phyloP scores from a whole-genome alignment of 768 basidiomycete genomes.

The Fibroporia radiculosa region DNA sequence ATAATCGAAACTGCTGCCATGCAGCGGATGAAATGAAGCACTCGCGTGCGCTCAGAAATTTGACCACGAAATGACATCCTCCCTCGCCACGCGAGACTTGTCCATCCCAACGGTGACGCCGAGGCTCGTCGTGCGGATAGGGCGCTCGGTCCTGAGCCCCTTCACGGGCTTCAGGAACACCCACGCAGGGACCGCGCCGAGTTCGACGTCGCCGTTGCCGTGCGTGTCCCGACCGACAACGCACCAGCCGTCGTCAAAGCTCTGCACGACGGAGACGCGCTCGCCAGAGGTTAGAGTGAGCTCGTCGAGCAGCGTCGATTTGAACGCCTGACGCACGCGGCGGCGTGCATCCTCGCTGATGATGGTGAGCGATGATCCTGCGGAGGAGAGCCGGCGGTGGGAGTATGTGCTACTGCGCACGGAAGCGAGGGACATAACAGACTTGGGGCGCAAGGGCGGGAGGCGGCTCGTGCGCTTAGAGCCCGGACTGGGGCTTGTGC shows the following conservation, averaged over 20 bases:
- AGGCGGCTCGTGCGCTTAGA: background rate
- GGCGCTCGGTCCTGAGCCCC: slow-evolving; percentile 53
- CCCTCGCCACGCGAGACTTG: slow-evolving; percentile 30
- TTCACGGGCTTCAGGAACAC: slow-evolving; percentile 60
- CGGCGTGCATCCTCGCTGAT: slow-evolving; percentile 24
- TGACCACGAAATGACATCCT: slow-evolving; percentile 62
- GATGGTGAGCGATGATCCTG: slow-evolving; percentile 10
- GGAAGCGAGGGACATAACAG: slow-evolving; percentile 13
- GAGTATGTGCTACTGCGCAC: slow-evolving; percentile 10
- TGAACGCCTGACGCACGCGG: slow-evolving; percentile 58
- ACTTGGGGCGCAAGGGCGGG: background rate
- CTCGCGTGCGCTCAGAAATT: no score
- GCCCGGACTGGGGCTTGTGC: slow-evolving; percentile 1
- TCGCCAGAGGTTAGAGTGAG: slow-evolving; percentile 53
- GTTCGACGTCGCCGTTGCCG: slow-evolving; percentile 40
- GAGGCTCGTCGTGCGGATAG: slow-evolving; percentile 47
- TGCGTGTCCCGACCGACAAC: slow-evolving; percentile 51
- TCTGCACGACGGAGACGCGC: slow-evolving; percentile 50
- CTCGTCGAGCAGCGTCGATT: slow-evolving; percentile 69
- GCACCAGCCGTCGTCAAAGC: slow-evolving; percentile 79
- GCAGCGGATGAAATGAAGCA: no score
- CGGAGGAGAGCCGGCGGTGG: slow-evolving; percentile 11
- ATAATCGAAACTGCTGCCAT: no score
- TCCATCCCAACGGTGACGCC: slow-evolving; percentile 54
- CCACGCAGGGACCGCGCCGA: slow-evolving; percentile 74